phyloP scores from a whole-genome alignment of 805 yeast genomes.

The Cyberlindnera bimundalis region DNA sequence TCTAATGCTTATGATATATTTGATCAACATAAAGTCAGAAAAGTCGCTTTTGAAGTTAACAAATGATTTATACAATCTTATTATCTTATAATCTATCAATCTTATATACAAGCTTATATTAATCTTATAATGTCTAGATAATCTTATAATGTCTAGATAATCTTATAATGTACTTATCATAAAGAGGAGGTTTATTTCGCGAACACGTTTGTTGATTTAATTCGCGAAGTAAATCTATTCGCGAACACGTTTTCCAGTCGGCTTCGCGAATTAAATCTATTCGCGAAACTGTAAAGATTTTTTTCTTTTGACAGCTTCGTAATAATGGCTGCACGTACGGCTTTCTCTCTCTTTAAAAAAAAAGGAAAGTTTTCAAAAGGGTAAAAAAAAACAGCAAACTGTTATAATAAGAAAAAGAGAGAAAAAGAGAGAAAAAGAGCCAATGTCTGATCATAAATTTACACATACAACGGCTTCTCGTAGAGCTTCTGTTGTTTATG shows the following conservation, averaged over 20 bases:
- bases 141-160: no score
- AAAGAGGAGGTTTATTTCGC: not conserved
- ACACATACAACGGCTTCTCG: constrained; percentile 25
- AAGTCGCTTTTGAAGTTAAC: constrained; percentile 42
- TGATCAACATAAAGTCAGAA: constrained; percentile 51
- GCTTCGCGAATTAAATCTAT: not conserved
- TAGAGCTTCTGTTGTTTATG: constrained; percentile 26
- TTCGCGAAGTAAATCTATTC: not conserved
- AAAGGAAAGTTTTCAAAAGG: constrained; percentile 4
- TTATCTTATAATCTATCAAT: not conserved
- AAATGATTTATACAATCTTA: not conserved
- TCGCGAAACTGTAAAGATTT: constrained; percentile 1
- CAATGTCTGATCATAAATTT: constrained; percentile 20
- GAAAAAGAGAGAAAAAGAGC: not conserved
- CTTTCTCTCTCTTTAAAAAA: no score
- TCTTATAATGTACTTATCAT: no score
- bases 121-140: no score
- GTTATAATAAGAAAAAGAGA: no score
- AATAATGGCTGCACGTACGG: not conserved
- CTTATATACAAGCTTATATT: no score
- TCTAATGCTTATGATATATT: constrained; percentile 46
- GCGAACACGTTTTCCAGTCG: not conserved
- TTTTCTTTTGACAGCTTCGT: not conserved
- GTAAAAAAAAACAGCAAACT: not conserved
- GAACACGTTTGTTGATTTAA: no score